phyloP scores from a whole-genome alignment of 1,284 basidiomycete genomes.

The Ustilago cynodontis region DNA sequence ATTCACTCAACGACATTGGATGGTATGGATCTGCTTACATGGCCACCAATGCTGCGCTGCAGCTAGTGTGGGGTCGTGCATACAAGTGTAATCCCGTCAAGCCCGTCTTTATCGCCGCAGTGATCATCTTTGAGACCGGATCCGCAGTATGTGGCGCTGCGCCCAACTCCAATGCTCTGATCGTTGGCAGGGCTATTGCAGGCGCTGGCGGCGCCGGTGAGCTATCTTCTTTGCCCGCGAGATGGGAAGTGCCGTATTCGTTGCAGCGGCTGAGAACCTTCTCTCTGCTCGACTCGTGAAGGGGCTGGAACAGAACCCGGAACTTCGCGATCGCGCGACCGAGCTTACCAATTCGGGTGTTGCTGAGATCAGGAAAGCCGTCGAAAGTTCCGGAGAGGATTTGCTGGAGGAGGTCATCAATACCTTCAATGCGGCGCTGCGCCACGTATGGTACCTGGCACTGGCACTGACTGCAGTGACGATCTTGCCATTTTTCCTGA shows the following conservation, averaged over 20 bases:
- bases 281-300: slow-evolving; percentile 14
- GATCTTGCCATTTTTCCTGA: slow-evolving; percentile 26
- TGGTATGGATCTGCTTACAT: slow-evolving; percentile 73
- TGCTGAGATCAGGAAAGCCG: slow-evolving; percentile 17
- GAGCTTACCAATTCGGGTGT: slow-evolving; percentile 15
- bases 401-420: slow-evolving; percentile 11
- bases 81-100: slow-evolving; percentile 71
- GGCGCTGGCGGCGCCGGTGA: slow-evolving; percentile 62
- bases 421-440: slow-evolving; percentile 23
- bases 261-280: slow-evolving; percentile 26
- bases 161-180: slow-evolving; percentile 72
- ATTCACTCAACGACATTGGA: slow-evolving; percentile 71
- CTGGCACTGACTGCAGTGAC: slow-evolving; percentile 15
- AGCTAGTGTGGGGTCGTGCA: slow-evolving; percentile 40
- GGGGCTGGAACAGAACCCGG: slow-evolving; percentile 15
- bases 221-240: slow-evolving; percentile 31
- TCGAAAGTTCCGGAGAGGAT: slow-evolving; percentile 8
- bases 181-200: slow-evolving; percentile 73
- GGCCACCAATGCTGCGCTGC: slow-evolving; percentile 64
- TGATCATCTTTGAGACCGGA: slow-evolving; percentile 73
- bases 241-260: slow-evolving; percentile 33
- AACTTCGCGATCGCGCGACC: slow-evolving; percentile 6
- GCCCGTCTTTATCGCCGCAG: slow-evolving; percentile 72
- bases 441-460: slow-evolving; percentile 30
- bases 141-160: slow-evolving; percentile 74